Conservation (phyloP, 108 stramenopile species). For the Fragilariopsis cylindrus region DNA sequence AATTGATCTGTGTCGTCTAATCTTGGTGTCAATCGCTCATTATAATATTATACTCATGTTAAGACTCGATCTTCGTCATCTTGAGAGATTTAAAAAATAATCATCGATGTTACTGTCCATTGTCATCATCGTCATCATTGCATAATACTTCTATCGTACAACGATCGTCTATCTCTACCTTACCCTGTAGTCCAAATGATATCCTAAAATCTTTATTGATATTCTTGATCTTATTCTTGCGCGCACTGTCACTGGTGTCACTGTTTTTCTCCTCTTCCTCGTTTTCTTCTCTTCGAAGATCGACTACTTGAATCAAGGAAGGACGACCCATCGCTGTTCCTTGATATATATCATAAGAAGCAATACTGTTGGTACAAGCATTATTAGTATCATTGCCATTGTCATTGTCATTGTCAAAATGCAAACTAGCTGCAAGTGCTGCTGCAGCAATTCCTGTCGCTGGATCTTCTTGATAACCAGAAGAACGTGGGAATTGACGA, state of each 20-base stretch:
- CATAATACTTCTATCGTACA: slow-evolving; percentile 17
- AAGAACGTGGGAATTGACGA: slow-evolving; percentile 61
- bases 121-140: too few species aligned
- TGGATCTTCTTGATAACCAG: slow-evolving; percentile 76
- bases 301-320: slow-evolving; percentile 47
- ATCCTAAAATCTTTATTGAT: not conserved
- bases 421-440: slow-evolving; percentile 63
- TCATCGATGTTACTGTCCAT: too few species aligned
- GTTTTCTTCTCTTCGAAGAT: slow-evolving; percentile 10
- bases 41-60: too few species aligned
- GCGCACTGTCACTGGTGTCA: not conserved
- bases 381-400: not conserved
- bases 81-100: too few species aligned
- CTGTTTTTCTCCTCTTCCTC: not conserved
- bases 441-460: slow-evolving; percentile 81
- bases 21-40: too few species aligned
- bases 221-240: not conserved
- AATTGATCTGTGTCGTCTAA: too few species aligned
- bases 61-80: too few species aligned
- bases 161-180: slow-evolving; percentile 33
- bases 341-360: slow-evolving; percentile 59
- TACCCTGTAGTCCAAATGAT: slow-evolving; percentile 31
- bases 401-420: not conserved
- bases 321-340: slow-evolving; percentile 68
- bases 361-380: slow-evolving; percentile 6